These are phyloP conservation scores for Barnettozyma pratensis DNA, from an alignment of 805 yeast species.

Conservation along the genomic window DNA sequence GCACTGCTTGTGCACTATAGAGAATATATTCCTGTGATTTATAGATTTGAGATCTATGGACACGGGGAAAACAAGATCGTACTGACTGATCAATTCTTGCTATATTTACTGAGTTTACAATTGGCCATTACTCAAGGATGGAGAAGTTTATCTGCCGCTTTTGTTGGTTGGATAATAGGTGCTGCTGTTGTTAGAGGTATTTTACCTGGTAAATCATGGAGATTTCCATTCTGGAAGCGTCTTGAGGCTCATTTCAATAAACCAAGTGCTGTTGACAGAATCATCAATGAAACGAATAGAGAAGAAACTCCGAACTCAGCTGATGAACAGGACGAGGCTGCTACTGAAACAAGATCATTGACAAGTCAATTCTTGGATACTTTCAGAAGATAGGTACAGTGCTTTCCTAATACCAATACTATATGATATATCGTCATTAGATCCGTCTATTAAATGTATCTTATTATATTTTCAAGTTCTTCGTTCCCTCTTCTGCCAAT, in stretches of 20 bases:
- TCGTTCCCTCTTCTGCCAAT: conserved; percentile 37
- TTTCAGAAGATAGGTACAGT: conserved; percentile 29
- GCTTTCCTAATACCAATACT: no score
- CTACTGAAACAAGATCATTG: conserved; percentile 35
- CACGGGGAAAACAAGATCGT: conserved; percentile 13
- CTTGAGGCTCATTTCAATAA: conserved; percentile 1
- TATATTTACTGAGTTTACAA: conserved; percentile 30
- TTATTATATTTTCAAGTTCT: conserved; percentile 24
- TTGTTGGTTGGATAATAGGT: conserved; percentile 34
- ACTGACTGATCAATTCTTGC: conserved; percentile 30
- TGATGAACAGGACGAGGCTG: conserved; percentile 22
- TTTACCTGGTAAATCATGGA: conserved; percentile 35
- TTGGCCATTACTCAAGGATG: conserved; percentile 28
- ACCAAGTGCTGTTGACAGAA: conserved; percentile 3
- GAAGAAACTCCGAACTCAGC: conserved; percentile 4
- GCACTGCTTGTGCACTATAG: conserved; percentile 32
- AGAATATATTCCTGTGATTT: conserved; percentile 34
- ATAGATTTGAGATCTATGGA: conserved; percentile 29
- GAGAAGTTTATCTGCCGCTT: conserved; percentile 23
- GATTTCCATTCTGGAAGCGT: conserved; percentile 28
- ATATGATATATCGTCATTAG: background rate
- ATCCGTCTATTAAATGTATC: background rate
- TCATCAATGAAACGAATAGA: conserved; percentile 8
- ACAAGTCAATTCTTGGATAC: conserved; percentile 44
- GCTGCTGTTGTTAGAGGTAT: conserved; percentile 29